phyloP scores from a whole-genome alignment of 352 stramenopile genomes.

The Phytophthora idaei region DNA sequence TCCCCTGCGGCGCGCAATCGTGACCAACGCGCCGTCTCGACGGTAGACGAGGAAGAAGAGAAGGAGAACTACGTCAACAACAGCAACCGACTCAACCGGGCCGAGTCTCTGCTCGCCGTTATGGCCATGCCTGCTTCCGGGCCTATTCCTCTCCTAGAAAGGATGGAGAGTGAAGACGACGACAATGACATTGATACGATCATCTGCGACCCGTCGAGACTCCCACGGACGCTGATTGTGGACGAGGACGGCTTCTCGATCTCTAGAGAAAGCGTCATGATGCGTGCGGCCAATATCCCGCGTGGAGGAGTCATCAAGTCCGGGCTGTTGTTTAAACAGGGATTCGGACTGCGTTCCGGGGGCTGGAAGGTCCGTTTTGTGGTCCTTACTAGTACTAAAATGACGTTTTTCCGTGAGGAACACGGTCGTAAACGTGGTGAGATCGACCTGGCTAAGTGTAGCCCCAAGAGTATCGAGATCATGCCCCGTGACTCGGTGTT shows the following conservation, averaged over 20 bases:
- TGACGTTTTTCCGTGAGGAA: slow-evolving; percentile 79
- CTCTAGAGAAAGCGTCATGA: slow-evolving; percentile 56
- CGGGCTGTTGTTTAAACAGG: slow-evolving; percentile 78
- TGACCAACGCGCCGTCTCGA: slow-evolving; percentile 20
- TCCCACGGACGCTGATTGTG: slow-evolving; percentile 68
- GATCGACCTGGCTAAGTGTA: slow-evolving; percentile 74
- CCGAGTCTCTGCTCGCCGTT: slow-evolving; percentile 29
- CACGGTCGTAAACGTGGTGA: slow-evolving; percentile 69
- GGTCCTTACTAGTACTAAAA: slow-evolving; percentile 64
- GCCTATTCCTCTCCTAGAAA: slow-evolving; percentile 53
- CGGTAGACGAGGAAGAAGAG: slow-evolving; percentile 35
- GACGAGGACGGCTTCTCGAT: slow-evolving; percentile 72
- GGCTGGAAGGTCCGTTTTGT: slow-evolving; percentile 85
- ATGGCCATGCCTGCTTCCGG: slow-evolving; percentile 49
- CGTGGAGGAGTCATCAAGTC: slow-evolving; percentile 65
- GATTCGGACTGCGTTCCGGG: slow-evolving; percentile 54
- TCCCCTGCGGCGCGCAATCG: slow-evolving; percentile 22
- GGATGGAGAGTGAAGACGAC: slow-evolving; percentile 46
- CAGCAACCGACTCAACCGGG: slow-evolving; percentile 29
- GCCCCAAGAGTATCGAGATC: slow-evolving; percentile 73
- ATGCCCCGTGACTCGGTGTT: slow-evolving; percentile 85
- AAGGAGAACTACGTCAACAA: slow-evolving; percentile 19
- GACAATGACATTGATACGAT: slow-evolving; percentile 71
- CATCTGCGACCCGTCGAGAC: slow-evolving; percentile 54
- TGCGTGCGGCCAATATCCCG: slow-evolving; percentile 44